Percentiles rank a stretch among this genome's conserved stretches.
These are phyloP conservation scores for Rhodamnia argentea DNA, from an alignment of 345 rosid species.

Conservation along the genomic window DNA sequence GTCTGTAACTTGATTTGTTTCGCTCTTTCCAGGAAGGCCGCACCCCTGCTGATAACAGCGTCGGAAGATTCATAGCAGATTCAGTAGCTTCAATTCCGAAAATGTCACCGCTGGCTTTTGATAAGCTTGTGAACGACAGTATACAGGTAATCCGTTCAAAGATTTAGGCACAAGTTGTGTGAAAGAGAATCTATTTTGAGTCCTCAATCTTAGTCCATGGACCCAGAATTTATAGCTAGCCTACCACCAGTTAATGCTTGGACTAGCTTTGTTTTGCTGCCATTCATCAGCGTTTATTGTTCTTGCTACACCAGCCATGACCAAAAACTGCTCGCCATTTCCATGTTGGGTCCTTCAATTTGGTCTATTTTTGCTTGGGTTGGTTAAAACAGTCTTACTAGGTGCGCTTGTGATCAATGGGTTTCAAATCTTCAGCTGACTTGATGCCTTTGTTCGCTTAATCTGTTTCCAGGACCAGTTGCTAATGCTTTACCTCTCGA, in stretches of 20 bases:
- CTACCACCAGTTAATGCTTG: background rate
- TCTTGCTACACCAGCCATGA: background rate
- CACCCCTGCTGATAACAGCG: conserved; percentile 50
- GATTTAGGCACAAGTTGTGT: background rate
- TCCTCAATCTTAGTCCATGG: background rate
- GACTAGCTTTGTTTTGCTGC: background rate
- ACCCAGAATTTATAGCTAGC: background rate
- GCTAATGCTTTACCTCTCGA: conserved; percentile 71
- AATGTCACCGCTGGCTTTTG: conserved; percentile 61
- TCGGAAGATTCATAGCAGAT: conserved; percentile 68
- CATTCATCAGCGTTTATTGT: background rate
- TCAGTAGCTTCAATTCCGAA: conserved; percentile 66
- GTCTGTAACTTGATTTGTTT: background rate
- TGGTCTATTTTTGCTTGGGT: background rate
- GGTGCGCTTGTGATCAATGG: background rate
- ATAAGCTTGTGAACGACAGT: conserved; percentile 76
- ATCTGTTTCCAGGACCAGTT: conserved; percentile 55
- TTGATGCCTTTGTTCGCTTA: background rate
- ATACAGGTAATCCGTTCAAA: conserved; percentile 52
- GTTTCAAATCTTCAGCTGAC: background rate
- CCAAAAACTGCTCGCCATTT: background rate
- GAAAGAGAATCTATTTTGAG: background rate
- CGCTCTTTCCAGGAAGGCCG: conserved; percentile 49
- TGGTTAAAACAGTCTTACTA: background rate
- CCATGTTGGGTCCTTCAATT: background rate